Percentiles rank a stretch among this genome's conserved stretches.
Evolutionary conservation across 805 yeast genomes (phyloP).

Genomic region (Clavispora fructus): DNA sequence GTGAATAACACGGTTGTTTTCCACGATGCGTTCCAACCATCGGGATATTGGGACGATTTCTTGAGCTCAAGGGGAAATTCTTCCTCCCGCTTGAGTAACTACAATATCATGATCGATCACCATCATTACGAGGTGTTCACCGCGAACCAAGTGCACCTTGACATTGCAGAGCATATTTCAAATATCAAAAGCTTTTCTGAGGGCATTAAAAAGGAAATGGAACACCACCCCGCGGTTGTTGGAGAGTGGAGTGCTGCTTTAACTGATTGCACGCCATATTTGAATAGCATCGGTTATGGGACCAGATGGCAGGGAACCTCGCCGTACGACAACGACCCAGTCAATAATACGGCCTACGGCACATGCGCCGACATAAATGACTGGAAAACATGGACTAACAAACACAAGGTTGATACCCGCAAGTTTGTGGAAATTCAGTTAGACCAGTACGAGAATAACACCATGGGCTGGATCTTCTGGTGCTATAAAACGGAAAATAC

Average conservation of each 20-base stretch:
- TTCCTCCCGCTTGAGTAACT: constrained; percentile 19
- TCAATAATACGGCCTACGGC: constrained; percentile 27
- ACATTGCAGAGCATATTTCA: constrained; percentile 27
- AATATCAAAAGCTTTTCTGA: constrained; percentile 27
- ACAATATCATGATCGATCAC: constrained; percentile 36
- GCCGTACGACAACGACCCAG: constrained; percentile 8
- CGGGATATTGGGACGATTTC: constrained; percentile 52
- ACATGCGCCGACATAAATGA: constrained; percentile 37
- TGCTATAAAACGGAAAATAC: constrained; percentile 63
- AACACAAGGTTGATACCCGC: constrained; percentile 42
- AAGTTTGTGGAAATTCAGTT: constrained; percentile 58
- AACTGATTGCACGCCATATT: constrained; percentile 32
- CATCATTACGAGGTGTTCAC: constrained; percentile 38
- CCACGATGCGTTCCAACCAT: constrained; percentile 60
- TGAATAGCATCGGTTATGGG: constrained; percentile 10
- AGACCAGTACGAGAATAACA: constrained; percentile 40
- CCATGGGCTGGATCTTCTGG: constrained; percentile 68
- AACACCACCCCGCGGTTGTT: constrained; percentile 67
- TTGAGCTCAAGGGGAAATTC: constrained; percentile 17
- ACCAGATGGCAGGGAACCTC: constrained; percentile 11
- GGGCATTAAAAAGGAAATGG: constrained; percentile 28
- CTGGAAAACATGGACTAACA: constrained; percentile 33
- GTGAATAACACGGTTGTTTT: constrained; percentile 44
- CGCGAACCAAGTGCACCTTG: constrained; percentile 18
- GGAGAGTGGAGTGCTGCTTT: constrained; percentile 78